These are phyloP conservation scores for Globomyces sp. DNA, from an alignment of 371 early-diverging fungal genomes.

Conservation along the genomic window DNA sequence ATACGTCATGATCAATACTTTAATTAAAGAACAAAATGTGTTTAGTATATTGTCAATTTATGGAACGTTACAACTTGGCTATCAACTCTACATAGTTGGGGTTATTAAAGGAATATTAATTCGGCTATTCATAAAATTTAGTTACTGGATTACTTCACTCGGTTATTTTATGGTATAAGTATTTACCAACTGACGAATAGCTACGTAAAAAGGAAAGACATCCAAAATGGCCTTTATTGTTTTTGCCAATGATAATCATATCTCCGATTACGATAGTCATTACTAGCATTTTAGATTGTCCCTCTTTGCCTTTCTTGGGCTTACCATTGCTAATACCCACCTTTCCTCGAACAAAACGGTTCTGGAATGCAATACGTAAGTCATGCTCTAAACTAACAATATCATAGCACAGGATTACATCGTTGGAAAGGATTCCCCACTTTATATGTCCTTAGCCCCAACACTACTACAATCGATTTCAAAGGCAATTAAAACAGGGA, in stretches of 20 bases:
- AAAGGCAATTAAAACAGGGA: conserved; percentile 17
- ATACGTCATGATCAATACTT: conserved; percentile 1
- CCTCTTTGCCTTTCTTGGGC: conserved; percentile 38
- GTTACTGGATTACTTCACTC: conserved; percentile 5
- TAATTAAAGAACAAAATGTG: not conserved
- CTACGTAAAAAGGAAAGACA: conserved; percentile 31
- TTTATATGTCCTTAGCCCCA: conserved; percentile 31
- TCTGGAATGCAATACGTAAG: conserved; percentile 30
- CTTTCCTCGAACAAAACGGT: conserved; percentile 36
- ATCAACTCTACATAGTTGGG: not conserved
- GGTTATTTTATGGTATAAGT: not conserved
- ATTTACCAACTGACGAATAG: conserved; percentile 14
- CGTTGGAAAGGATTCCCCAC: conserved; percentile 23
- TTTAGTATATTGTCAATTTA: not conserved
- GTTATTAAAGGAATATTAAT: not conserved
- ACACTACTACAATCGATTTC: conserved; percentile 25
- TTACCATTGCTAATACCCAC: conserved; percentile 36
- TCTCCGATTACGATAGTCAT: conserved; percentile 36
- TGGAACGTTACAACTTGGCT: not conserved
- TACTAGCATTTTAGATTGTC: conserved; percentile 30
- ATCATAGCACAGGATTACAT: conserved; percentile 8
- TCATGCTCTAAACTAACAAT: not conserved
- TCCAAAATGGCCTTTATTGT: conserved; percentile 25
- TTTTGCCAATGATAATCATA: conserved; percentile 26
- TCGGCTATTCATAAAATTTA: not conserved